Evolutionary conservation across 768 basidiomycete genomes (phyloP), one percentile per base, ranked within the genome.

Genomic region (Mycena albidolilacea): DNA sequence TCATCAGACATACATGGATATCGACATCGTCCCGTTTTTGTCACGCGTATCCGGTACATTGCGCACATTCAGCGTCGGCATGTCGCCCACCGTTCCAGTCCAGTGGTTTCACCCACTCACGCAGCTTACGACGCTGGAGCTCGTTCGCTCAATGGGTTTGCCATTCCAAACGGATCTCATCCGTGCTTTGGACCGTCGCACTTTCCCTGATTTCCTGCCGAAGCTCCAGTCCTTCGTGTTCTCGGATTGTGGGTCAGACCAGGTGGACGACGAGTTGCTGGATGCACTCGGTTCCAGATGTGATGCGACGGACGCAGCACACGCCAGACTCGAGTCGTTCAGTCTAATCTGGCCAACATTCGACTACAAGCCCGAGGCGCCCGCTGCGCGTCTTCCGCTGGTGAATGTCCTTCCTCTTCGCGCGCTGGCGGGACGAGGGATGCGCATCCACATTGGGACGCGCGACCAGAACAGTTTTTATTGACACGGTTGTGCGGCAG

Each of bases 281-380:
- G 63, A 70, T 44, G 55, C 52, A 30, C 62, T 70, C 43, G 55
- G 9, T 37, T 70, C 69, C 52, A 70, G 69, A 70, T 64, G 62
- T 44, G 62, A 64, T 37, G 17, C 17, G 15, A 38, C 37, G 30
- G 30, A 30, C 30, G 30, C 30, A 30, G 30, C 30, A 30, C 68
- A 46, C 39, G 68, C 41, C 21, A 62, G 19, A 62, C 59, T 69
- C 68, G 48, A 62, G 50, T 62, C 68, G 23, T 70, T 63, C 62
- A 64, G 41, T 38, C 54, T 70, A 2, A 62, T 69, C 67, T 69
- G 67, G 67, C 67, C 67, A n/a, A n/a, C 5, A 37, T 61, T 43
- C 41, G 6, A 57, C 19, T 44, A 67, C 41, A 23, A 35, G 3
- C 37, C 44, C 15, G 60, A 61, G 7, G 39, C 15, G 0, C 23